Base-by-base conservation (phyloP, 2,329 filamentous ascomycete species). In the Ophiostoma perfectum region DNA sequence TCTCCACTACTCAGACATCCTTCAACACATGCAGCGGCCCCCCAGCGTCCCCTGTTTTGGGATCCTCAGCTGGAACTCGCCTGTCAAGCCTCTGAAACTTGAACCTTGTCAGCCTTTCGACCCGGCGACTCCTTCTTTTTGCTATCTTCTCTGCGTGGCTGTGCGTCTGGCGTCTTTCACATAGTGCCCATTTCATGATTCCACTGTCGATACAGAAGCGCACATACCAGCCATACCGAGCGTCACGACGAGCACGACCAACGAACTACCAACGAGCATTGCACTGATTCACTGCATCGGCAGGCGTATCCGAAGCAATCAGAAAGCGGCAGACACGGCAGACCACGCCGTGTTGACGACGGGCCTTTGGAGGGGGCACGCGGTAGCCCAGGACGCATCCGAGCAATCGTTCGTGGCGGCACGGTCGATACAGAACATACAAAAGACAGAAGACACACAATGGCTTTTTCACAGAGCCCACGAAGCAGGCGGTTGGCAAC, bases 401-500 rank as follows among this genome's bases (percentile, higher is more conserved):
- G 49, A 9, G n/a, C n/a, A 55, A 45, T 2, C n/a, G 27, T 27
- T 2, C 6, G n/a, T 14, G 49, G 18, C n/a, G 45, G 45, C 45
- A 47, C 45, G n/a, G 12, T 47, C 52, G 5, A 14, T 12, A 39
- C 14, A 60, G 36, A n/a, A 62, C 4, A 42, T 12, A 11, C 18
- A n/a, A 16, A 12, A 3, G 11, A 55, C 6, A 14, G 38, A 52
- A 55, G 7, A 49, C 38, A 66, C 8, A 44, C 7, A 41, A 27
- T 9, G 18, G 45, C 27, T 36, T 8, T 38, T 16, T 12, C 38
- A 66, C 66, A 52, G 27, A 58, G 64, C 16, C 7, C 38, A 66
- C 66, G 63, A 41, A 58, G 64, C 16, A 42, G 64, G 49, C n/a
- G 41, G 66, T 52, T 39, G 62, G 52, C 42, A 49, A 14, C 64